Base-by-base conservation (phyloP, 1,284 basidiomycete genomes). In the Malassezia cuniculi region DNA sequence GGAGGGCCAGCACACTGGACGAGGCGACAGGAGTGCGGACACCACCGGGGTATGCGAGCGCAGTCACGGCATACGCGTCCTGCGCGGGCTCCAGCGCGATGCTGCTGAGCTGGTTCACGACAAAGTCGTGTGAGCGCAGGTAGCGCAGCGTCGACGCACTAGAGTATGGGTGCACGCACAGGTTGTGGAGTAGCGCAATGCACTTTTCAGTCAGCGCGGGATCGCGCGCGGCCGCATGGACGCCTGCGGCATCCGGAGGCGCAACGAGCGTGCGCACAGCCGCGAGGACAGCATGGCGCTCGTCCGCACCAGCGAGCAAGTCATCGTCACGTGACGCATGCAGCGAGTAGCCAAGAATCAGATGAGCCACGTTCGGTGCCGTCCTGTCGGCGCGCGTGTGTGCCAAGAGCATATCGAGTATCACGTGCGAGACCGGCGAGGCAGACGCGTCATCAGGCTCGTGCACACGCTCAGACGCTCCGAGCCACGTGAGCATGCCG, bases 351-450 rank as follows among this genome's bases (percentile, higher is more conserved):
- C n/a, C n/a, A n/a, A n/a, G n/a, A n/a, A n/a, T n/a, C 67, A 86
- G 82, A 70, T 95, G 86, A 0, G 82, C 82, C 24, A 94, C 64
- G 56, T 90, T 94, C 11, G 89, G 85, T 42, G 79, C 83, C 0
- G 78, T n/a, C n/a, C n/a, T n/a, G n/a, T n/a, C n/a, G 7, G 22
- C 22, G 27, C 30, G 22, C 31, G 9, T 19, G n/a, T n/a, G n/a
- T n/a, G n/a, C n/a, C n/a, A n/a, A n/a, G n/a, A n/a, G n/a, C n/a
- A n/a, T n/a, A n/a, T n/a, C n/a, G n/a, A n/a, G n/a, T n/a, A n/a
- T 51, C 70, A 71, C 45, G 68, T 69, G 34, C 71, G 66, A 66
- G 34, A 57, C 73, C 69, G 1, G 80, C 82, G 61, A 89, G 84
- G 5, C 76, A 76, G 22, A 97, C 75, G 7, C 97, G 43, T 49